Evolutionary conservation across 78 protist genomes (phyloP), one percentile per base, ranked within the genome.

Genomic region (Bodo saltans): DNA sequence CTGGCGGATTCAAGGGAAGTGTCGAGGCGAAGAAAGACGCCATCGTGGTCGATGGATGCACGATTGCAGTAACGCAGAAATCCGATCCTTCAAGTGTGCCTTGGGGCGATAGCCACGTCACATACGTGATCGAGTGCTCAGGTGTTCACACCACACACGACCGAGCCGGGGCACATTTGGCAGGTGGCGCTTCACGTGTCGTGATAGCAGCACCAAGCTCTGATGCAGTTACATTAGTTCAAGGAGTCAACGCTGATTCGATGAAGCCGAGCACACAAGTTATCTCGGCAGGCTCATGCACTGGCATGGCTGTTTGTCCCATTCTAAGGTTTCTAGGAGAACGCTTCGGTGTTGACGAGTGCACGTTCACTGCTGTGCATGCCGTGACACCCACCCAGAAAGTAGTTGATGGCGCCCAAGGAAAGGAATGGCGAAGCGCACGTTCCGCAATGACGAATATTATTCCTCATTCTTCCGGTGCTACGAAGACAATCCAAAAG

Each of bases 231-330:
- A 97, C 93, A 95, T 97, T 90, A 70, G 99, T 99, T 67, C 86
- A 91, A 93, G 99, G 99, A 82, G 99, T 96, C 78, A 99, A 99
- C 92, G 89, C 97, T 80, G 85, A 85, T 12, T 25, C 72, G 52
- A 94, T 89, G 91, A 85, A 84, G 70, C 0, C 70, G n/a, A 87
- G 79, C 32, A 38, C 34, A 38, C 67, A 81, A 70, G 79, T 95
- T 79, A 83, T 97, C 72, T 94, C 97, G 41, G 93, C 93, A 88
- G 98, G 98, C 34, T 98, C 99, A 37, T 98, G 99, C 93, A 98
- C 99, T 73, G 96, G 99, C 94, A 98, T 97, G 96, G 97, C 99
- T 93, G 90, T 96, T 27, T 99, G 99, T 0, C 99, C 99, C 75
- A 82, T 98, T 37, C 98, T 92, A 72, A 95, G 92, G 90, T 79